Evolutionary conservation across 2,329 filamentous ascomycete genomes (phyloP).

Genomic region (Leptographium procerum): DNA sequence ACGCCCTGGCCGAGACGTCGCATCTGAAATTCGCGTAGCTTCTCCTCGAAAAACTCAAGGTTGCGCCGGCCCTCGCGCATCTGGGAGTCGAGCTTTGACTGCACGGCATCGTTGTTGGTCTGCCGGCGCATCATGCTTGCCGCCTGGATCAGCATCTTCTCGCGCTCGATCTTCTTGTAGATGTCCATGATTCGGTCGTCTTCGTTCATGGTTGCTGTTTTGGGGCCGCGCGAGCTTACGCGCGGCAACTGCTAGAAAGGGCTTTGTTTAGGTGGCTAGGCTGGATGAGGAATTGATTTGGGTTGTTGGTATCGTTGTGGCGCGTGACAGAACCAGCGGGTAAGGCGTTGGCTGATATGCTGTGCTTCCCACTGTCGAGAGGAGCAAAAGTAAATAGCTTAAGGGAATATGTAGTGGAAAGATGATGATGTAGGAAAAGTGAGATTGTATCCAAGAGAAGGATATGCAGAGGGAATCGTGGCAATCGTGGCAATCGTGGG

Average conservation of each 20-base stretch:
- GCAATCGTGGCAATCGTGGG: no score
- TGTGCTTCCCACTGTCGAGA: neutral
- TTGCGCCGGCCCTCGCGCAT: conserved; percentile 90
- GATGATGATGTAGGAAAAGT: neutral
- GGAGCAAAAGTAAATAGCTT: neutral
- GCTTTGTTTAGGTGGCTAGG: neutral
- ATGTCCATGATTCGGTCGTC: conserved; percentile 64
- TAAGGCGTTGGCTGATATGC: neutral
- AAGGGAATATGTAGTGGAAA: neutral
- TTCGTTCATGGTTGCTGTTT: conserved; percentile 44
- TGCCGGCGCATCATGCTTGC: conserved; percentile 92
- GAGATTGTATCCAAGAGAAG: neutral
- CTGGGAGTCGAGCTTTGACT: conserved; percentile 82
- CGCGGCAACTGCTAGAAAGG: conserved; percentile 3
- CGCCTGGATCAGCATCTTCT: conserved; percentile 88
- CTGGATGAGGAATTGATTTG: neutral
- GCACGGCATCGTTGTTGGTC: conserved; percentile 85
- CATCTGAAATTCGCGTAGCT: conserved; percentile 77
- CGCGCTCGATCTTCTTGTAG: conserved; percentile 93
- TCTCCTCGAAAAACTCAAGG: conserved; percentile 84
- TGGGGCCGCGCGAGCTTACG: conserved; percentile 5
- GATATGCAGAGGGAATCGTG: neutral
- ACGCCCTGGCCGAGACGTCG: conserved; percentile 60
- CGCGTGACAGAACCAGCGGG: neutral
- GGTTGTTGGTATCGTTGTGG: neutral